Evolutionary conservation across 441 rosid genomes (phyloP).

Genomic region (Corymbia citriodora): DNA sequence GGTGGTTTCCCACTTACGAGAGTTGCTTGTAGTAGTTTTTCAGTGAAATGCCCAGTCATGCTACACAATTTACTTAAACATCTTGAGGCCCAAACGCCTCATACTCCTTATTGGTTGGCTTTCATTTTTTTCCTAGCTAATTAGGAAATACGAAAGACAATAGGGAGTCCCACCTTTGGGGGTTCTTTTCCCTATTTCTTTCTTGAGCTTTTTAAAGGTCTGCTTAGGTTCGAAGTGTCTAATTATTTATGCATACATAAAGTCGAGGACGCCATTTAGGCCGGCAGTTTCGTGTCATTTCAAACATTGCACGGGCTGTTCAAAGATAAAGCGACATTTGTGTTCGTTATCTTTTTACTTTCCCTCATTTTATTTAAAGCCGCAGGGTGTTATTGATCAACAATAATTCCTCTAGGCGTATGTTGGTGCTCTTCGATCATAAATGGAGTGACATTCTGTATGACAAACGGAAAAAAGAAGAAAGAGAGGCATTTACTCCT

Average conservation of each 20-base stretch:
- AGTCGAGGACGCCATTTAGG: neutral
- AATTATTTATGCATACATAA: neutral
- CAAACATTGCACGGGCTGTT: neutral
- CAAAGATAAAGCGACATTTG: neutral
- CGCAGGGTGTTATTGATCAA: neutral
- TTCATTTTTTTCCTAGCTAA: too few relatives aligned
- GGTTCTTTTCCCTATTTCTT: too few relatives aligned
- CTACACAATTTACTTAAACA: too few relatives aligned
- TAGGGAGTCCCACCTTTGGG: too few relatives aligned
- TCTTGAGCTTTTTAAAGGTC: too few relatives aligned
- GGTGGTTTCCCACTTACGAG: too few relatives aligned
- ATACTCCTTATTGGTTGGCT: too few relatives aligned
- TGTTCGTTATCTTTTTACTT: neutral
- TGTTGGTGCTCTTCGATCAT: slow-evolving; percentile 13
- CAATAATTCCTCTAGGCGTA: slow-evolving; percentile 13
- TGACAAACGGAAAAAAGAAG: neutral
- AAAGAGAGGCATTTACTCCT: neutral
- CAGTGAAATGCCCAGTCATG: too few relatives aligned
- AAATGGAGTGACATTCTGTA: neutral
- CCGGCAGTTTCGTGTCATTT: neutral
- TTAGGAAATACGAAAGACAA: too few relatives aligned
- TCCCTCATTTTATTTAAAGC: neutral
- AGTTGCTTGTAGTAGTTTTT: too few relatives aligned
- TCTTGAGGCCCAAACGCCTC: too few relatives aligned
- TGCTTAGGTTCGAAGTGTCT: neutral